Base-by-base conservation (phyloP, 345 rosid species). In the Acer yangbiense region DNA sequence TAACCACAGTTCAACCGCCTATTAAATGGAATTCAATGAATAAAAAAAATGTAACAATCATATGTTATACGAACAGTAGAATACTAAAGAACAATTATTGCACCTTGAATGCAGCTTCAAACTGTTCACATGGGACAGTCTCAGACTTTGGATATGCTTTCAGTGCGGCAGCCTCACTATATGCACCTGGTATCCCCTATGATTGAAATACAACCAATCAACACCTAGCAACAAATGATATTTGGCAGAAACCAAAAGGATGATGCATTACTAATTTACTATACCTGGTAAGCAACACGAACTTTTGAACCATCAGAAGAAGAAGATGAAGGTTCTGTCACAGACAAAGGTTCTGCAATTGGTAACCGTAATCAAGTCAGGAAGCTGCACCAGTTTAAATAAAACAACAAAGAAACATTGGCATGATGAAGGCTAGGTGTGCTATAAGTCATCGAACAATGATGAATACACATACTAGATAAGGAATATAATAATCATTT, bases 1-100 rank as follows among this genome's bases (percentile, higher is more conserved):
- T 77, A 94, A 81, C 95, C 98, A 94, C 60, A 88, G 87, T 79
- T 94, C 99, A 84, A 94, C 99, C 68, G 99, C 98, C 98, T 96
- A 87, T 71, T 76, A 71, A 86, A 62, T 41, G 23, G 77, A 65
- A 67, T 14, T 66, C 41, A 75, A 9, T 58, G 9, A 9, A 12
- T 25, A 76, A 12, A 35, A 73, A 41, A 66, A 72, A 1, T 12
- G 39, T 55, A n/a, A 79, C 6, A 35, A 32, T 63, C 60, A 21
- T 9, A 58, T 55, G 25, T 69, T 60, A 58, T 17, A 68, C 75
- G 29, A 76, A 75, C 50, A 55, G 60, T 54, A 68, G 76, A 18
- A 1, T n/a, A 17, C 12, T 25, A 18, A 70, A 3, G 25, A 76
- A 74, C 67, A 65, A 81, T 29, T 13, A 69, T 46, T 69, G 52